A percentile compares a stretch with the other conserved stretches of the same genome.
phyloP scores from a whole-genome alignment of 2,329 filamentous ascomycete genomes.

The Colletotrichum spaethianum region DNA sequence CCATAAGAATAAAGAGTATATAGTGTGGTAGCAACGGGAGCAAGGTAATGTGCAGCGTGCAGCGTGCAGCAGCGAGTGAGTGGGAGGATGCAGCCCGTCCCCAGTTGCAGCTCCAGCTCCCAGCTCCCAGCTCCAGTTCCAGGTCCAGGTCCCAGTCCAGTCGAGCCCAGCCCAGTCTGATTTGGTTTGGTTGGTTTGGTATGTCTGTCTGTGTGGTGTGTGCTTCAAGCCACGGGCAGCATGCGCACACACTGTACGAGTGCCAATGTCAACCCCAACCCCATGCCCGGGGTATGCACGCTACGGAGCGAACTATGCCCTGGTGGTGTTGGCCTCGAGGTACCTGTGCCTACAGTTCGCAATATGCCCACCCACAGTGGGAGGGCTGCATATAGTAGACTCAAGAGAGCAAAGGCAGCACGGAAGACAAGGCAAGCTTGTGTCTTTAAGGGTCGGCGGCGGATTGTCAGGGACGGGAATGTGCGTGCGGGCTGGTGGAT shows the following conservation, averaged over 20 bases:
- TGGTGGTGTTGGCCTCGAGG: slow-evolving; percentile 10
- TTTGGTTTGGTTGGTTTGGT: slow-evolving; percentile 5
- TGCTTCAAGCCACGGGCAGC: slow-evolving; percentile 16
- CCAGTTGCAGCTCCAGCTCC: slow-evolving; percentile 9
- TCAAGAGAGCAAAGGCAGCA: slow-evolving; percentile 4
- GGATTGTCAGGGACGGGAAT: slow-evolving; percentile 34
- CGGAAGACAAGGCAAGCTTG: slow-evolving; percentile 8
- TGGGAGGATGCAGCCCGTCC: slow-evolving; percentile 2
- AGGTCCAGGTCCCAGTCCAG: slow-evolving; percentile 10
- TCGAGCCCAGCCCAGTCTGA: not conserved
- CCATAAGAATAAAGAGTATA: not conserved
- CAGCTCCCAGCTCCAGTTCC: slow-evolving; percentile 1
- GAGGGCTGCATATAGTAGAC: not conserved
- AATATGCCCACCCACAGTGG: not conserved
- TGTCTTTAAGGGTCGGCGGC: slow-evolving; percentile 10
- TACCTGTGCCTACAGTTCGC: slow-evolving; percentile 1
- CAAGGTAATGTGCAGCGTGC: slow-evolving; percentile 8
- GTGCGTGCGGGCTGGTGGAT: slow-evolving; percentile 32
- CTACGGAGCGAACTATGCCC: slow-evolving; percentile 21
- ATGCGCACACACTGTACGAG: slow-evolving; percentile 29
- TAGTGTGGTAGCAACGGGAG: slow-evolving; percentile 11
- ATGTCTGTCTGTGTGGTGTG: slow-evolving; percentile 4
- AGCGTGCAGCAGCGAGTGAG: not conserved
- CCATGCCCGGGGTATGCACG: slow-evolving; percentile 11
- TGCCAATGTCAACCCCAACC: slow-evolving; percentile 9